Conservation (phyloP, 2,329 filamentous ascomycete species). For the Cladosporium sp. region DNA sequence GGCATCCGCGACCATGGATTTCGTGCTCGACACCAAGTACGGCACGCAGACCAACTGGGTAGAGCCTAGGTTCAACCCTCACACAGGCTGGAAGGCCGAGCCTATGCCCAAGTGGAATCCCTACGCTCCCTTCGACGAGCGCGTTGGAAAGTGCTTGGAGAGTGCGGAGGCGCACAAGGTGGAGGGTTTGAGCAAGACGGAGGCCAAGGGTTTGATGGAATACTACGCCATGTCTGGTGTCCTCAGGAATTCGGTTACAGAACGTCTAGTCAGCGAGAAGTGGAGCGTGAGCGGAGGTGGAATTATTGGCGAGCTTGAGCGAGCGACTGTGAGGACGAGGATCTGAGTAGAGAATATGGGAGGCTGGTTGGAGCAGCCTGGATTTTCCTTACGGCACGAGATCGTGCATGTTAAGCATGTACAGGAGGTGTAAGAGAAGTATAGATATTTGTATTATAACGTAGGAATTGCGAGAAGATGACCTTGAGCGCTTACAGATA, state of each 20-base stretch:
- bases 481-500: background rate
- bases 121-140: conserved; percentile 55
- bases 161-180: conserved; percentile 56
- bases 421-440: conserved; percentile 18
- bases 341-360: background rate
- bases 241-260: conserved; percentile 69
- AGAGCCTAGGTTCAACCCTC: conserved; percentile 45
- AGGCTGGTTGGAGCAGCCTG: background rate
- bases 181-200: conserved; percentile 69
- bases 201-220: conserved; percentile 81
- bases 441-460: conserved; percentile 19
- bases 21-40: conserved; percentile 41
- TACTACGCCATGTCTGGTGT: conserved; percentile 90
- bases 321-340: conserved; percentile 52
- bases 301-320: conserved; percentile 83
- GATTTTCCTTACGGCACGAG: background rate
- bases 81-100: conserved; percentile 32
- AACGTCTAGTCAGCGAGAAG: conserved; percentile 73
- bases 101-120: conserved; percentile 51
- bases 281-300: conserved; percentile 83
- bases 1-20: conserved; percentile 64
- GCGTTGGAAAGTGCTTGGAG: conserved; percentile 52
- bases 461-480: background rate
- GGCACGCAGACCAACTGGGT: conserved; percentile 55
- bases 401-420: background rate